Conservation (phyloP, 2,329 filamentous ascomycete species). For the Aureobasidium sp. region DNA sequence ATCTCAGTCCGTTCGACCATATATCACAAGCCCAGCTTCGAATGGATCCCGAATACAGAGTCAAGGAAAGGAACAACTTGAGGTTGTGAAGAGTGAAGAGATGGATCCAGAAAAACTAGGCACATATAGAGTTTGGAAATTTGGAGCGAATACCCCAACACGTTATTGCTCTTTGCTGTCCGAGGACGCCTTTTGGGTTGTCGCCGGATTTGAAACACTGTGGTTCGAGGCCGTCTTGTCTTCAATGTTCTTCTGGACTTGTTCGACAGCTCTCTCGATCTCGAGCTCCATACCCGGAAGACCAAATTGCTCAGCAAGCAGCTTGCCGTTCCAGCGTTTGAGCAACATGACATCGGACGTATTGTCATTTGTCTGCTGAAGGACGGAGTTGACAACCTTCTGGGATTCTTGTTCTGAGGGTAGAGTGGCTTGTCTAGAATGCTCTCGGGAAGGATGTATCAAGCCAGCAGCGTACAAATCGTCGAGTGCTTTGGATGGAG, state of each 20-base stretch:
- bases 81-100: neutral
- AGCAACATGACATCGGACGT: slow-evolving; percentile 44
- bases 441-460: slow-evolving; percentile 36
- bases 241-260: slow-evolving; percentile 41
- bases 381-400: slow-evolving; percentile 33
- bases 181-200: neutral
- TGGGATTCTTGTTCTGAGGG: slow-evolving; percentile 34
- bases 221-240: slow-evolving; percentile 25
- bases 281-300: slow-evolving; percentile 48
- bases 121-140: slow-evolving; percentile 8
- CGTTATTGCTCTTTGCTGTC: neutral
- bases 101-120: neutral
- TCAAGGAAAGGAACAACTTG: neutral
- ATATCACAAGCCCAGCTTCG: neutral
- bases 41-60: neutral
- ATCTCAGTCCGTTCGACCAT: neutral
- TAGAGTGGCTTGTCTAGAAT: slow-evolving; percentile 33
- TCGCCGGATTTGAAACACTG: neutral
- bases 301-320: slow-evolving; percentile 43
- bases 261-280: slow-evolving; percentile 47
- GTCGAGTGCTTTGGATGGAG: slow-evolving; percentile 64
- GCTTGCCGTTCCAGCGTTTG: slow-evolving; percentile 44
- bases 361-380: slow-evolving; percentile 35
- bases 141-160: neutral
- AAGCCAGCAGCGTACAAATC: slow-evolving; percentile 58